phyloP scores from a whole-genome alignment of 768 basidiomycete species.

The Pulveroboletus sp. region DNA sequence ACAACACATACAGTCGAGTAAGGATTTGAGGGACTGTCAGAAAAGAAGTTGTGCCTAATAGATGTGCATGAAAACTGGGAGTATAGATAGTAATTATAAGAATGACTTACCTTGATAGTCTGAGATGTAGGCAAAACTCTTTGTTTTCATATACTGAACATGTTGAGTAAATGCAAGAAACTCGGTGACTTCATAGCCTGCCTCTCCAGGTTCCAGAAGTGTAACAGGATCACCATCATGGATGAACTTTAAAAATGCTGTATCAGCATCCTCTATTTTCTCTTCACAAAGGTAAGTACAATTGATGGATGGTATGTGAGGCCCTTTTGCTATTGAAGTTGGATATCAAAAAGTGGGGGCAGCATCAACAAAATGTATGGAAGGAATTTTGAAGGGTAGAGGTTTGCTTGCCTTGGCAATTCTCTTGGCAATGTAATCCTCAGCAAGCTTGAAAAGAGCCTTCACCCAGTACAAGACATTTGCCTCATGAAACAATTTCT shows the following conservation, averaged over 20 bases:
- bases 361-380: not conserved
- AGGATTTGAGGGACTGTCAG: not conserved
- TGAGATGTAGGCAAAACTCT: not conserved
- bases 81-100: too few species aligned
- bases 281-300: not conserved
- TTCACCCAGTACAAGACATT: not conserved
- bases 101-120: conserved; percentile 1
- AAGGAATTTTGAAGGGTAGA: not conserved
- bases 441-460: not conserved
- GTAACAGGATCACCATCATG: not conserved
- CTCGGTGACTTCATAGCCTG: not conserved
- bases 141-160: not conserved
- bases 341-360: not conserved
- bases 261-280: not conserved
- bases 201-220: not conserved
- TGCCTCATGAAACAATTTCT: not conserved
- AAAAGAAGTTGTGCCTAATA: not conserved
- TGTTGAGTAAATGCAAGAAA: not conserved
- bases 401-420: not conserved
- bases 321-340: too few species aligned
- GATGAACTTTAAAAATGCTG: not conserved
- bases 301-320: not conserved
- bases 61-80: too few species aligned
- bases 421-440: not conserved
- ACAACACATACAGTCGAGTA: not conserved